Evolutionary conservation across 495 filamentous ascomycete genomes (phyloP).

Genomic region (Podospora fimiseda): DNA sequence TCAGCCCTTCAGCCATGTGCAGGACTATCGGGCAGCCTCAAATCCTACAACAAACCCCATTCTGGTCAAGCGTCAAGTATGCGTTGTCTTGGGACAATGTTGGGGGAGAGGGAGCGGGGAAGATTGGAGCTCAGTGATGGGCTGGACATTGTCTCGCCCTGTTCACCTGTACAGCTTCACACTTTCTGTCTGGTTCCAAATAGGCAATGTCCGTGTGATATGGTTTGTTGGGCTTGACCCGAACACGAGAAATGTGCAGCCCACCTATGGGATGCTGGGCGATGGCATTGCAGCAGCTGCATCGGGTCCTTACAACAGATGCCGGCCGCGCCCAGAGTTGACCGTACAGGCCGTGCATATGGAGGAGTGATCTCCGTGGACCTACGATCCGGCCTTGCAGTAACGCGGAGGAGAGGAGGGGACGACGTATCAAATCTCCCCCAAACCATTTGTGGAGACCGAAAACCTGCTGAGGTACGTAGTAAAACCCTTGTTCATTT

Average conservation of each 20-base stretch:
- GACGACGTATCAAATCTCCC: neutral
- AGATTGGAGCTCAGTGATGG: neutral
- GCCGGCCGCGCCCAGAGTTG: too few species aligned
- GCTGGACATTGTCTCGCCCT: too few species aligned
- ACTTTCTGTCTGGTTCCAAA: too few species aligned
- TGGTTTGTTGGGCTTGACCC: neutral
- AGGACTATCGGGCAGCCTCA: neutral
- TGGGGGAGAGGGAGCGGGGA: neutral
- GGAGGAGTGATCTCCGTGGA: slow-evolving; percentile 3
- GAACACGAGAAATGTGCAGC: neutral
- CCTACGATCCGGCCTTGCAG: neutral
- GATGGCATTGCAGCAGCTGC: neutral
- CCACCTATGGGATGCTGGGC: neutral
- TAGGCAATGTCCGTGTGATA: neutral
- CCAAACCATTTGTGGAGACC: neutral
- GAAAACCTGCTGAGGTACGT: neutral
- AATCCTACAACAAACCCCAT: neutral
- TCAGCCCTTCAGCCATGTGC: neutral
- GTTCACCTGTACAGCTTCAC: too few species aligned
- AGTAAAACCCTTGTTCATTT: neutral
- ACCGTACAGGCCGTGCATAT: neutral
- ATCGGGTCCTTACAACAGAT: too few species aligned
- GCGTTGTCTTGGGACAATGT: too few species aligned
- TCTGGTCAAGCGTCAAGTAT: neutral
- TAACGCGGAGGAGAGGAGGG: neutral